A percentile compares a stretch with the other conserved stretches of the same genome.
These are phyloP conservation scores for Penicillium capsulatum DNA, from an alignment of 2,329 filamentous ascomycete genomes.

Conservation along the genomic window DNA sequence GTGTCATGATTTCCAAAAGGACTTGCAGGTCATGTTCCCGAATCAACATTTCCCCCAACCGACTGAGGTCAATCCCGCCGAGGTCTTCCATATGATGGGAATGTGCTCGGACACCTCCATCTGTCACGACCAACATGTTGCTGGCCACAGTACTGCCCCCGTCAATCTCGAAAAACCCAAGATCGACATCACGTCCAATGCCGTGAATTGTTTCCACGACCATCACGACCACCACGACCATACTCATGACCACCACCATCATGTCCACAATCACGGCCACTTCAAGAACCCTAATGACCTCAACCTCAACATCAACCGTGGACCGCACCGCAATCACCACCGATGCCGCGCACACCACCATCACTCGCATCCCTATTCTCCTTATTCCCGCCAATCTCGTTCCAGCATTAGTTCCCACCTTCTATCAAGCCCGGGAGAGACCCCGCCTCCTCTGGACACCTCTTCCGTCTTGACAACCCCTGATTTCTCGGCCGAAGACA, in stretches of 20 bases:
- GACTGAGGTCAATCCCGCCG: slow-evolving; percentile 32
- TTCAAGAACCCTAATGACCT: slow-evolving; percentile 29
- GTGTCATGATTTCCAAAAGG: slow-evolving; percentile 30
- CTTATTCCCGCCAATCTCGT: slow-evolving; percentile 35
- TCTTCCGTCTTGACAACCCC: slow-evolving; percentile 38
- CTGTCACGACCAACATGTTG: slow-evolving; percentile 26
- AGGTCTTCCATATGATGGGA: slow-evolving; percentile 37
- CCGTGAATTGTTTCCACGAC: slow-evolving; percentile 32
- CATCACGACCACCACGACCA: slow-evolving; percentile 27
- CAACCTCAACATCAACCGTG: slow-evolving; percentile 18
- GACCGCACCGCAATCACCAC: slow-evolving; percentile 34
- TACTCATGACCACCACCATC: slow-evolving; percentile 26
- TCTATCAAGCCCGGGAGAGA: slow-evolving; percentile 36
- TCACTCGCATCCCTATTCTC: slow-evolving; percentile 33
- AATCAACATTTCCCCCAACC: slow-evolving; percentile 24
- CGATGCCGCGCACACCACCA: slow-evolving; percentile 33
- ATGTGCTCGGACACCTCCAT: slow-evolving; percentile 31
- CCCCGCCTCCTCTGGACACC: slow-evolving; percentile 35
- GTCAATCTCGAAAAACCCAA: slow-evolving; percentile 21
- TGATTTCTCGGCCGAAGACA: slow-evolving; percentile 29
- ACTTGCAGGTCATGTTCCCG: slow-evolving; percentile 23
- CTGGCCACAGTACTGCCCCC: slow-evolving; percentile 15
- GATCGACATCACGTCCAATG: slow-evolving; percentile 17
- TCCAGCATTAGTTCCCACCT: slow-evolving; percentile 38
- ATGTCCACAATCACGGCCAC: slow-evolving; percentile 19